phyloP scores from a whole-genome alignment of 306 rosid genomes.

The Quercus aquifolioides region DNA sequence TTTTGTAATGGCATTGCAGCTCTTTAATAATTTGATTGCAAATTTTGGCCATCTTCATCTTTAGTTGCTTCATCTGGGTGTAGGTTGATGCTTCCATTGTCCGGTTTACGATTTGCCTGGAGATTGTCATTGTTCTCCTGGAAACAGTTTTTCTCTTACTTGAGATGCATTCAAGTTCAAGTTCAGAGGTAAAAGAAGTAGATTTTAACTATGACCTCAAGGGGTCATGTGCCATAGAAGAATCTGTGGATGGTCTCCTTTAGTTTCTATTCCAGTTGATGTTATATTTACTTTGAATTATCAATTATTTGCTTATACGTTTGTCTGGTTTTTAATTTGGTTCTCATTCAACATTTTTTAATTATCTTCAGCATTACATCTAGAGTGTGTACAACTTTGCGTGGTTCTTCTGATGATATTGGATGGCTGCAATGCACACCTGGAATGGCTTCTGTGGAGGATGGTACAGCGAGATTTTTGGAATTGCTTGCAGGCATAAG shows the following conservation, averaged over 20 bases:
- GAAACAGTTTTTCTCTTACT: conserved; percentile 45
- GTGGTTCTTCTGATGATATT: conserved; percentile 76
- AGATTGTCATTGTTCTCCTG: conserved; percentile 47
- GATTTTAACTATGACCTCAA: conserved; percentile 12
- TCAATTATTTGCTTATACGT: not conserved
- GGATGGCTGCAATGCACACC: conserved; percentile 81
- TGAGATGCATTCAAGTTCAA: conserved; percentile 31
- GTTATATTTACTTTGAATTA: conserved; percentile 1
- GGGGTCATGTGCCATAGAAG: conserved; percentile 1
- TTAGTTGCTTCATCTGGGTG: conserved; percentile 28
- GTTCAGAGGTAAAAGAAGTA: conserved; percentile 45
- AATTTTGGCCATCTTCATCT: not conserved
- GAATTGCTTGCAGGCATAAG: conserved; percentile 71
- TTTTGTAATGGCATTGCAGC: not conserved
- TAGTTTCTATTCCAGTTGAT: not conserved
- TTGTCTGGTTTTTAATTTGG: not conserved
- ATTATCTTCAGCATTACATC: conserved; percentile 42
- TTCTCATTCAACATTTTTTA: conserved; percentile 8
- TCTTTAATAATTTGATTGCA: conserved; percentile 6
- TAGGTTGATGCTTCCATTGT: conserved; percentile 57
- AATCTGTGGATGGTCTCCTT: conserved; percentile 8
- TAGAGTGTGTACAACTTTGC: conserved; percentile 55
- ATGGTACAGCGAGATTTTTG: conserved; percentile 77
- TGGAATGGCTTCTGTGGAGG: conserved; percentile 63
- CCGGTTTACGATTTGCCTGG: conserved; percentile 46